Conservation (phyloP, 2,329 filamentous ascomycete genomes). For the Fusarium succisae region DNA sequence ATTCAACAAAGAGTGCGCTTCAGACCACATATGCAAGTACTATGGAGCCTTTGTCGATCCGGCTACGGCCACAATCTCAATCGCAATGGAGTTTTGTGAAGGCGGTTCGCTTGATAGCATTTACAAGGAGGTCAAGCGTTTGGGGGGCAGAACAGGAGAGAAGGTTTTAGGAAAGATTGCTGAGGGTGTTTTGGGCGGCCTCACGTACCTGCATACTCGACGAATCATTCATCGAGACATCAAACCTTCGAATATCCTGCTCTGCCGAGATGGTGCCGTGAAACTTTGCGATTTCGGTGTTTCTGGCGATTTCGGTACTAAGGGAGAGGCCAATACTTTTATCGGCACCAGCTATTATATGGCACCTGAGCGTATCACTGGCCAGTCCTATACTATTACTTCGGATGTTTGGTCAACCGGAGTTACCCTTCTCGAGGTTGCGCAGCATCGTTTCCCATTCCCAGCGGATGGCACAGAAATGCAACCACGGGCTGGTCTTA, state of each 20-base stretch:
- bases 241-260: conserved; percentile 95
- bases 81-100: conserved; percentile 99
- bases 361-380: conserved; percentile 97
- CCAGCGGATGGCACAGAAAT: conserved; percentile 95
- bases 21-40: conserved; percentile 95
- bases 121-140: conserved; percentile 95
- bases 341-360: conserved; percentile 99
- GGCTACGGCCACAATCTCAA: conserved; percentile 95
- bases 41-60: conserved; percentile 97
- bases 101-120: conserved; percentile 96
- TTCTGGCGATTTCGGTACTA: conserved; percentile 96
- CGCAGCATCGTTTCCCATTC: conserved; percentile 98
- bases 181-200: conserved; percentile 89
- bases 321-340: conserved; percentile 98
- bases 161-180: conserved; percentile 97
- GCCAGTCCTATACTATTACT: conserved; percentile 97
- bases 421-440: conserved; percentile 98
- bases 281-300: conserved; percentile 99
- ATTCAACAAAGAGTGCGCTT: conserved; percentile 98
- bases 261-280: conserved; percentile 91
- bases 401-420: conserved; percentile 98
- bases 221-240: conserved; percentile 99
- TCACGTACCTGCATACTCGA: conserved; percentile 93
- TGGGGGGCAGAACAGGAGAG: conserved; percentile 93
- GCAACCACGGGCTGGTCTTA: conserved; percentile 90